Evolutionary conservation across 176 grass and related monocot species (phyloP).

Genomic region (Hsuehochloa calcarea): DNA sequence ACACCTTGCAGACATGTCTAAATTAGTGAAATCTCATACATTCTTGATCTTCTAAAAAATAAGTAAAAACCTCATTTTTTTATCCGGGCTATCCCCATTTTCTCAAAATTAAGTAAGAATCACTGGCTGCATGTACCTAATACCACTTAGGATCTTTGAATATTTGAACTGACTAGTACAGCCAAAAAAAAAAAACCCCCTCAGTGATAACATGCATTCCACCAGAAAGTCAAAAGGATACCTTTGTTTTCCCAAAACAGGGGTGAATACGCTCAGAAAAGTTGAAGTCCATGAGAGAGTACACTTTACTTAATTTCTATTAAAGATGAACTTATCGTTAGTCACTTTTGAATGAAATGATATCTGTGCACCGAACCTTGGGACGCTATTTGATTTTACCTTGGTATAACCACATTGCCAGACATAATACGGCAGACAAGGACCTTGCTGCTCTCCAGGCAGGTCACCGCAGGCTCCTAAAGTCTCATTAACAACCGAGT

Average conservation of each 20-base stretch:
- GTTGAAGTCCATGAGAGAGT: constrained; percentile 71
- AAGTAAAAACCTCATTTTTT: no score
- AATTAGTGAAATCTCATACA: neutral
- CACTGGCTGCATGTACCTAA: neutral
- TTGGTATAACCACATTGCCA: no score
- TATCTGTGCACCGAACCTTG: no score
- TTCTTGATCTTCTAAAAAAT: neutral
- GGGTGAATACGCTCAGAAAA: constrained; percentile 63
- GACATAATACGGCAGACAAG: no score
- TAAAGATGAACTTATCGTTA: neutral
- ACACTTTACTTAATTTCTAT: constrained; percentile 50
- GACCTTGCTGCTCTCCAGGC: no score
- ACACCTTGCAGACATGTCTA: no score
- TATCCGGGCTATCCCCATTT: no score
- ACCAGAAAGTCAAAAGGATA: constrained; percentile 6
- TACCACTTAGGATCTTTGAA: neutral
- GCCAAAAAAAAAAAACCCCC: neutral
- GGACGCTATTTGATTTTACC: no score
- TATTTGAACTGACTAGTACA: neutral
- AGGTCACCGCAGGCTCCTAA: no score
- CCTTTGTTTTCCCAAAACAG: constrained; percentile 79
- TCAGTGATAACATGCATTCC: neutral
- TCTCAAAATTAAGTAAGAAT: neutral
- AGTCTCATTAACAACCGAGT: no score
- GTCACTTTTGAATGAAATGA: no score